phyloP scores from a whole-genome alignment of 192 early-diverging fungal species.

The Chytriomyces confervae region DNA sequence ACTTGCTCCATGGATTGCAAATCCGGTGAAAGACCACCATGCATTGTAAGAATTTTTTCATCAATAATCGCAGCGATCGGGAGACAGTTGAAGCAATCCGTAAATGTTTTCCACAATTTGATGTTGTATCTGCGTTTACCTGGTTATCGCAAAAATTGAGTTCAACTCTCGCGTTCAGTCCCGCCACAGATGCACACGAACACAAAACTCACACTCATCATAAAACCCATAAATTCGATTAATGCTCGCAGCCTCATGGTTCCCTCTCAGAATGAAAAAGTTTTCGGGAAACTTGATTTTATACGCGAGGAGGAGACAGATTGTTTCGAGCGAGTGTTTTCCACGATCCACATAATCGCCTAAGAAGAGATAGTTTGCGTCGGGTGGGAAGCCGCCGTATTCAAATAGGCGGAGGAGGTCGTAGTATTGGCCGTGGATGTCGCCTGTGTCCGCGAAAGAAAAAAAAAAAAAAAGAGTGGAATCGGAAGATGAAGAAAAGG shows the following conservation, averaged over 20 bases:
- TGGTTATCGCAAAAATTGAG: slow-evolving; percentile 29
- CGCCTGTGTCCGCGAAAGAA: slow-evolving; percentile 47
- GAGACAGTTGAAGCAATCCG: slow-evolving; percentile 98
- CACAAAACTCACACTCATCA: slow-evolving; percentile 79
- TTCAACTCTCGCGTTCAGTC: not conserved
- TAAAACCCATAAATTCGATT: slow-evolving; percentile 99
- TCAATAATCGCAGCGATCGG: slow-evolving; percentile 97
- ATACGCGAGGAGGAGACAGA: slow-evolving; percentile 95
- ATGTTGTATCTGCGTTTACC: slow-evolving; percentile 97
- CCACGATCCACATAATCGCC: slow-evolving; percentile 98
- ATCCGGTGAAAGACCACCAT: slow-evolving; percentile 96
- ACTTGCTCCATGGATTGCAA: slow-evolving; percentile 98
- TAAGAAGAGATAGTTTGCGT: slow-evolving; percentile 95
- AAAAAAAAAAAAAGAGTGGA: not conserved
- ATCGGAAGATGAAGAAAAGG: not conserved
- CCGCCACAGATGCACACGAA: not conserved
- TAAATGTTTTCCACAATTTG: slow-evolving; percentile 99
- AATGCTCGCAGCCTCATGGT: slow-evolving; percentile 97
- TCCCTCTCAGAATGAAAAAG: slow-evolving; percentile 98
- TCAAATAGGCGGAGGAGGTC: slow-evolving; percentile 95
- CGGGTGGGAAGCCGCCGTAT: slow-evolving; percentile 94
- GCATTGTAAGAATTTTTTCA: slow-evolving; percentile 99
- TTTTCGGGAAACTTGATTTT: slow-evolving; percentile 99
- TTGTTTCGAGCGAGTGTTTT: slow-evolving; percentile 96
- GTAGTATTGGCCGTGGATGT: slow-evolving; percentile 97